A percentile compares a stretch with the other conserved stretches of the same genome.
Evolutionary conservation across 108 stramenopile genomes (phyloP).

Genomic region (Skeletonema menzelii): DNA sequence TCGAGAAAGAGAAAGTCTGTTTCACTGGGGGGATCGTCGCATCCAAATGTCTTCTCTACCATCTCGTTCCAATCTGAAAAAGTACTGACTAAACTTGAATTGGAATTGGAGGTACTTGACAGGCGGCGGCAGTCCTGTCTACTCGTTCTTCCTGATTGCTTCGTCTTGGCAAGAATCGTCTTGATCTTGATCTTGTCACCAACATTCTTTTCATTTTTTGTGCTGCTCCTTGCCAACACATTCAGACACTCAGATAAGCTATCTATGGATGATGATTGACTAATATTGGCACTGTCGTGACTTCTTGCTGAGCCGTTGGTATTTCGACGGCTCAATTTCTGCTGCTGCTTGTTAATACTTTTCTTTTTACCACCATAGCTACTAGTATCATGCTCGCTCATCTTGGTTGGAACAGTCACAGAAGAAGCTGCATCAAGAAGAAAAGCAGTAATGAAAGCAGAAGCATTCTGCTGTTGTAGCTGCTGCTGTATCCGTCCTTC

Average conservation of each 20-base stretch:
- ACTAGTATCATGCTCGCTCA: too few relatives aligned
- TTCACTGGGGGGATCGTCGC: background rate
- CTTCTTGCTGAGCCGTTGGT: background rate
- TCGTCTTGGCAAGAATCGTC: background rate
- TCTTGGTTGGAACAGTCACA: background rate
- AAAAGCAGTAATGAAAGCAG: background rate
- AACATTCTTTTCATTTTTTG: background rate
- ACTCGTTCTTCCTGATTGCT: background rate
- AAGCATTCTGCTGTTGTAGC: background rate
- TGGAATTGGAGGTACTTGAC: background rate
- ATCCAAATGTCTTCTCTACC: background rate
- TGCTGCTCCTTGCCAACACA: background rate
- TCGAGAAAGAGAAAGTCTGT: background rate
- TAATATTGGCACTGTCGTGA: background rate
- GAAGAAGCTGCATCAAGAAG: background rate
- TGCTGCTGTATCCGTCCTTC: background rate
- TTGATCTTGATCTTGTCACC: background rate
- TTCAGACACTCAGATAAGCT: background rate
- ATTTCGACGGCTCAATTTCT: background rate
- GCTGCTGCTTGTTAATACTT: too few relatives aligned
- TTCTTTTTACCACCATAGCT: too few relatives aligned
- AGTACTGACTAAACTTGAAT: background rate
- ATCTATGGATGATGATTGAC: background rate
- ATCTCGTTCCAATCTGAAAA: background rate
- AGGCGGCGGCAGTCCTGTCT: background rate